phyloP scores from a whole-genome alignment of 1,139 yeast genomes.

The Nakaseomyces uthaithaninus region DNA sequence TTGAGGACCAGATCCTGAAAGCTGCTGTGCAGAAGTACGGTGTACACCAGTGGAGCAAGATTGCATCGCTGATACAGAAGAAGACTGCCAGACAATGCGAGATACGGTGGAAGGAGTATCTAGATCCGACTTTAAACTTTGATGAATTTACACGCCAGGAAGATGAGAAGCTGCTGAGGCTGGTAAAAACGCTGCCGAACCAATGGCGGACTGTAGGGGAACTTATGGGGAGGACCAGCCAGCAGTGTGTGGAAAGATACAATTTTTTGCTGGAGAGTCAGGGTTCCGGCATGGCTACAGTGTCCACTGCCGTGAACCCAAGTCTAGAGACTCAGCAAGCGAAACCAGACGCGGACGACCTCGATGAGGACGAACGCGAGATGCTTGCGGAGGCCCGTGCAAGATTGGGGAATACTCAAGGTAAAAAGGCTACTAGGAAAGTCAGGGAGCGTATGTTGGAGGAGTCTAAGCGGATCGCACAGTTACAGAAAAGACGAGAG shows the following conservation, averaged over 20 bases:
- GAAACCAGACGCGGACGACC: conserved; percentile 65
- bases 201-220: conserved; percentile 92
- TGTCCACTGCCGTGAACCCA: conserved; percentile 44
- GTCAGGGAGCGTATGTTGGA: conserved; percentile 76
- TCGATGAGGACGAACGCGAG: conserved; percentile 84
- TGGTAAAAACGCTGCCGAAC: conserved; percentile 72
- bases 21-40: conserved; percentile 95
- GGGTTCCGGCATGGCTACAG: conserved; percentile 32
- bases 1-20: conserved; percentile 80
- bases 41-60: conserved; percentile 88
- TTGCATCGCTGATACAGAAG: conserved; percentile 74
- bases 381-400: conserved; percentile 93
- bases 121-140: conserved; percentile 64
- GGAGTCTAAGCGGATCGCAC: conserved; percentile 65
- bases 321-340: conserved; percentile 68
- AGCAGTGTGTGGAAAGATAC: conserved; percentile 82
- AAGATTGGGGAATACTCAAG: conserved; percentile 84
- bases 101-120: conserved; percentile 86
- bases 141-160: conserved; percentile 67
- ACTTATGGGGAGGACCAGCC: conserved; percentile 74
- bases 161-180: conserved; percentile 59
- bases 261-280: conserved; percentile 60
- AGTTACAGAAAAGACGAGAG: conserved; percentile 75
- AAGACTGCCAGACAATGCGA: conserved; percentile 90
- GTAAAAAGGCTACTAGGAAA: conserved; percentile 88